Evolutionary conservation across 2,329 filamentous ascomycete species (phyloP).

Genomic region (Plectosphaerella sp.): DNA sequence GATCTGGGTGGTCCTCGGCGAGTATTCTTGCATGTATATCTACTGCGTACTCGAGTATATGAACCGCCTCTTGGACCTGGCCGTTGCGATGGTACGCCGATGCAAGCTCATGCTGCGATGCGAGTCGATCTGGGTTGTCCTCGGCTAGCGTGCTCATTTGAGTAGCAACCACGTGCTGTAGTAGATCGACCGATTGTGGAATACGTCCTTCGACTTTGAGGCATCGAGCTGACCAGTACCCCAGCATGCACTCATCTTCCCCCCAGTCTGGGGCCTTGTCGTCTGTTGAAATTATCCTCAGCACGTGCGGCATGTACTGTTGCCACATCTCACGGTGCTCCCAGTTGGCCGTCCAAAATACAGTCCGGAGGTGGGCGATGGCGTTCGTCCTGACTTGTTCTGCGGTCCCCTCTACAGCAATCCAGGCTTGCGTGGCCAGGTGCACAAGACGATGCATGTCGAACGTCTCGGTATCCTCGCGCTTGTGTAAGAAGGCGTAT

Average conservation of each 20-base stretch:
- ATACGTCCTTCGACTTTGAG: not conserved
- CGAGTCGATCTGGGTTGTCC: not conserved
- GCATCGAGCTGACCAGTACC: not conserved
- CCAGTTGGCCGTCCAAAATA: conserved; percentile 1
- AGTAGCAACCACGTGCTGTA: conserved; percentile 3
- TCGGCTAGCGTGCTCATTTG: not conserved
- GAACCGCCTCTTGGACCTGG: no score
- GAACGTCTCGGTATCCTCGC: conserved; percentile 12
- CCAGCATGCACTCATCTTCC: not conserved
- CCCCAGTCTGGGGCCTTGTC: not conserved
- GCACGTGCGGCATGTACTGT: conserved; percentile 4
- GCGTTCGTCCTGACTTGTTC: not conserved
- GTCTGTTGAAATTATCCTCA: not conserved
- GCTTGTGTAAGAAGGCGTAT: conserved; percentile 18
- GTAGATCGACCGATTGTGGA: not conserved
- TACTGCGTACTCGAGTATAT: no score
- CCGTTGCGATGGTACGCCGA: not conserved
- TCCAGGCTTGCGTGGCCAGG: conserved; percentile 16
- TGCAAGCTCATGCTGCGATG: conserved; percentile 2
- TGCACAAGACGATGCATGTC: conserved; percentile 25
- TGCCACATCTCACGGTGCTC: conserved; percentile 3
- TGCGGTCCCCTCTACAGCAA: conserved; percentile 4
- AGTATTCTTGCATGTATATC: no score
- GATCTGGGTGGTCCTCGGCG: no score
- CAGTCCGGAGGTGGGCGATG: not conserved